Evolutionary conservation across 768 basidiomycete species (phyloP).

Genomic region (Cystoderma amianthinum): DNA sequence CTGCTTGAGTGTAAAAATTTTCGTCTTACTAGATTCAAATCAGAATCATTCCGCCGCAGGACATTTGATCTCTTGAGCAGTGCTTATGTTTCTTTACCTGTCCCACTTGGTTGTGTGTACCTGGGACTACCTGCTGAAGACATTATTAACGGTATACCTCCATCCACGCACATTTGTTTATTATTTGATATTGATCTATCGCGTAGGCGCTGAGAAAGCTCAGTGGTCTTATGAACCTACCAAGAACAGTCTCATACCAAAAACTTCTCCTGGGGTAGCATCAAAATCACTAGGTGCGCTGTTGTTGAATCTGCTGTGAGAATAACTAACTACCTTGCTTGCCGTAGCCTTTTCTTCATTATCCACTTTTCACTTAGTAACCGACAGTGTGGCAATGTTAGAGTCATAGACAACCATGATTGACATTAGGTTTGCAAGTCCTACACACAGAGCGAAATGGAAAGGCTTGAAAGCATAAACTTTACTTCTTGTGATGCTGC

Average conservation of each 20-base stretch:
- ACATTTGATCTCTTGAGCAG: constrained; percentile 50
- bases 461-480: too few relatives aligned
- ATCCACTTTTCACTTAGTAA: constrained; percentile 40
- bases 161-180: background rate
- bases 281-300: too few relatives aligned
- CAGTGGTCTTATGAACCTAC: constrained; percentile 48
- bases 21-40: background rate
- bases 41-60: constrained; percentile 54
- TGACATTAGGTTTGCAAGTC: too few relatives aligned
- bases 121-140: constrained; percentile 40
- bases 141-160: constrained; percentile 27
- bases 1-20: background rate
- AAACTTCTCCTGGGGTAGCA: background rate
- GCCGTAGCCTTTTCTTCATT: constrained; percentile 41
- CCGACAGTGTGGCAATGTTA: constrained; percentile 45
- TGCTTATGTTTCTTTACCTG: constrained; percentile 59
- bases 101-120: constrained; percentile 48
- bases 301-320: too few relatives aligned
- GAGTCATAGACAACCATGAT: too few relatives aligned
- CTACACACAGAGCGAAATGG: too few relatives aligned
- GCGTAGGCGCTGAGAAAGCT: constrained; percentile 31
- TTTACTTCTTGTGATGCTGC: too few relatives aligned
- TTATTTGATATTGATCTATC: background rate
- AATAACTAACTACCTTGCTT: too few relatives aligned
- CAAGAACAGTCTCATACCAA: constrained; percentile 38